These are phyloP conservation scores for Epichloe hybrida DNA, from an alignment of 2,329 filamentous ascomycete species.

Conservation along the genomic window DNA sequence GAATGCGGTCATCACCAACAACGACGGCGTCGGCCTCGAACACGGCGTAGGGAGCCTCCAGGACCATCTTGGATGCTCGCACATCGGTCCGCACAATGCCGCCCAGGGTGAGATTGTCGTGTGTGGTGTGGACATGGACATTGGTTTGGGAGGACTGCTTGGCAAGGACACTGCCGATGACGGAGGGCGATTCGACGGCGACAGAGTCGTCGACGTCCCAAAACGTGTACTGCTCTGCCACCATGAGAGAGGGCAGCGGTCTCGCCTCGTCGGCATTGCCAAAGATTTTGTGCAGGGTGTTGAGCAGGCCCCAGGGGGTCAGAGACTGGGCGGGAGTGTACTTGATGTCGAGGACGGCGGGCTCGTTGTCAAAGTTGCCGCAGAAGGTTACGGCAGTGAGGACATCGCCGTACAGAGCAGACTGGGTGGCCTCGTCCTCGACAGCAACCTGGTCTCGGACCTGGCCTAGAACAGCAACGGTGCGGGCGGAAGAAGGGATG, in stretches of 20 bases:
- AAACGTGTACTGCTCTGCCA: slow-evolving; percentile 77
- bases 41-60: slow-evolving; percentile 73
- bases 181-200: slow-evolving; percentile 49
- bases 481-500: slow-evolving; percentile 62
- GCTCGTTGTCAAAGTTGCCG: slow-evolving; percentile 47
- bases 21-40: slow-evolving; percentile 67
- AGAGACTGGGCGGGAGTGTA: slow-evolving; percentile 57
- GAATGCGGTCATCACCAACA: slow-evolving; percentile 65
- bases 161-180: slow-evolving; percentile 47
- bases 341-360: slow-evolving; percentile 69
- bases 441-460: slow-evolving; percentile 62
- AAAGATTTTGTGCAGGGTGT: slow-evolving; percentile 35
- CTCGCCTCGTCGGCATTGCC: slow-evolving; percentile 40
- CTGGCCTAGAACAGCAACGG: slow-evolving; percentile 78
- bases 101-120: slow-evolving; percentile 55
- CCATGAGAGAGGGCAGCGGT: slow-evolving; percentile 30
- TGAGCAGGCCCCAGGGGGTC: slow-evolving; percentile 40
- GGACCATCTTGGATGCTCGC: slow-evolving; percentile 64
- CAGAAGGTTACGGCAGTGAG: slow-evolving; percentile 74
- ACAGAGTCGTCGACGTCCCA: slow-evolving; percentile 76
- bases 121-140: slow-evolving; percentile 47
- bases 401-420: slow-evolving; percentile 84
- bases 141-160: slow-evolving; percentile 57
- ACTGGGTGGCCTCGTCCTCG: slow-evolving; percentile 62
- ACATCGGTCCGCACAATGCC: slow-evolving; percentile 77